Evolutionary conservation across 345 rosid species (phyloP).

Genomic region (Salix purpurea): DNA sequence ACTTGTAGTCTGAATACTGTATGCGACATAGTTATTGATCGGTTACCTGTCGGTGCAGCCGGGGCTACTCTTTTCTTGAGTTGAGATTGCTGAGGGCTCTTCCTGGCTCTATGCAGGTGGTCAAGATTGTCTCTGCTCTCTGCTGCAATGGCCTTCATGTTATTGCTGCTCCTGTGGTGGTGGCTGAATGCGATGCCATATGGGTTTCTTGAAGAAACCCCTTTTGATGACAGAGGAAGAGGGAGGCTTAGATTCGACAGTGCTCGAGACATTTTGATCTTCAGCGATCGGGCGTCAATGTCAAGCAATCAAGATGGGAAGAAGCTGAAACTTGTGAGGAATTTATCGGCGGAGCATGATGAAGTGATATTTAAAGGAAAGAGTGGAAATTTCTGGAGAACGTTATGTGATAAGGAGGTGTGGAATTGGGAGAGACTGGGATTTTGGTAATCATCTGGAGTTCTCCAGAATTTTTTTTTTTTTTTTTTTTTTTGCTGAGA

Average conservation of each 20-base stretch:
- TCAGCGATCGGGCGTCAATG: background rate
- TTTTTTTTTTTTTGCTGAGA: background rate
- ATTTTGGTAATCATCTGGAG: conserved; percentile 18
- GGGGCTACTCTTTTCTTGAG: conserved; percentile 36
- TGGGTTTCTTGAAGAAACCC: background rate
- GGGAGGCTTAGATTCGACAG: conserved; percentile 26
- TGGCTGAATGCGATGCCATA: background rate
- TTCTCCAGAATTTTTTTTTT: conserved; percentile 15
- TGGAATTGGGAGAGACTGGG: background rate
- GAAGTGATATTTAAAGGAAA: conserved; percentile 12
- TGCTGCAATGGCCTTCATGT: conserved; percentile 27
- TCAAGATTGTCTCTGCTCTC: conserved; percentile 43
- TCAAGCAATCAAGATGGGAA: background rate
- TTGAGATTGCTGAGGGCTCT: conserved; percentile 9
- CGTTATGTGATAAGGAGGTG: background rate
- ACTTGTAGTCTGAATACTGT: background rate
- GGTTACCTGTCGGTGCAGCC: conserved; percentile 39
- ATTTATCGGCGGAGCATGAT: background rate
- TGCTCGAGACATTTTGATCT: conserved; percentile 30
- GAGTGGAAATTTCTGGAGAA: conserved; percentile 32
- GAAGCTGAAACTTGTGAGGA: background rate
- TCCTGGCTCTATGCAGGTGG: conserved; percentile 39
- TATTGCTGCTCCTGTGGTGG: background rate
- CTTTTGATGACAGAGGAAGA: conserved; percentile 15
- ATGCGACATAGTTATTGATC: background rate